Percentiles rank a stretch among this genome's conserved stretches.
Evolutionary conservation across 768 basidiomycete species (phyloP).

Genomic region (Mrakia frigida): DNA sequence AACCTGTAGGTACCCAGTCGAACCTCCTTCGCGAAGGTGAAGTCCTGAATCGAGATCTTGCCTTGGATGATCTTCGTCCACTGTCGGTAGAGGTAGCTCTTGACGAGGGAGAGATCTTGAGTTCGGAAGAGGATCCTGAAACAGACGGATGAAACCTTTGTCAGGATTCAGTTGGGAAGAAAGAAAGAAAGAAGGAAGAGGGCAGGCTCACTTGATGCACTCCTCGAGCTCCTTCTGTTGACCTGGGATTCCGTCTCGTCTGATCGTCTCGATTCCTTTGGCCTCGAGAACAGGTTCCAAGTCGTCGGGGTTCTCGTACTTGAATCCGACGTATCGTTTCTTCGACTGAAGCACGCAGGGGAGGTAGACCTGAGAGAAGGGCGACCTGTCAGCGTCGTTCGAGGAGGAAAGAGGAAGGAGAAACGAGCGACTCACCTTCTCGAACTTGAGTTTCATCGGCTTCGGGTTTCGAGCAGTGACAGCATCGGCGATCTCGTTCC

Average conservation of each 20-base stretch:
- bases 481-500: slow-evolving; percentile 82
- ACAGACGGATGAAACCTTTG: too few relatives aligned
- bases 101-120: slow-evolving; percentile 82
- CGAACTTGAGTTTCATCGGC: slow-evolving; percentile 94
- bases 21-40: slow-evolving; percentile 91
- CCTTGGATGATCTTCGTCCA: slow-evolving; percentile 82
- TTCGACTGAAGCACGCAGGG: slow-evolving; percentile 95
- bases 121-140: slow-evolving; percentile 79
- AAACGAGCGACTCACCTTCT: slow-evolving; percentile 60
- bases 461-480: slow-evolving; percentile 81
- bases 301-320: slow-evolving; percentile 80
- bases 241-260: slow-evolving; percentile 84
- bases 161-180: background rate
- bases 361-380: slow-evolving; percentile 67
- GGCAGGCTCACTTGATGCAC: slow-evolving; percentile 79
- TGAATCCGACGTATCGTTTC: slow-evolving; percentile 97
- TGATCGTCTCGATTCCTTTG: slow-evolving; percentile 95
- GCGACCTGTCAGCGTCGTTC: background rate
- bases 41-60: slow-evolving; percentile 79
- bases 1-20: slow-evolving; percentile 89
- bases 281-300: slow-evolving; percentile 78
- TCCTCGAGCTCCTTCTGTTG: slow-evolving; percentile 89
- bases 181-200: background rate
- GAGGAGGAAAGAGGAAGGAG: background rate
- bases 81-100: slow-evolving; percentile 74